Evolutionary conservation across 1,139 yeast species (phyloP), one percentile per base, ranked within the genome.

Genomic region (Nakaseomyces delphensis): DNA sequence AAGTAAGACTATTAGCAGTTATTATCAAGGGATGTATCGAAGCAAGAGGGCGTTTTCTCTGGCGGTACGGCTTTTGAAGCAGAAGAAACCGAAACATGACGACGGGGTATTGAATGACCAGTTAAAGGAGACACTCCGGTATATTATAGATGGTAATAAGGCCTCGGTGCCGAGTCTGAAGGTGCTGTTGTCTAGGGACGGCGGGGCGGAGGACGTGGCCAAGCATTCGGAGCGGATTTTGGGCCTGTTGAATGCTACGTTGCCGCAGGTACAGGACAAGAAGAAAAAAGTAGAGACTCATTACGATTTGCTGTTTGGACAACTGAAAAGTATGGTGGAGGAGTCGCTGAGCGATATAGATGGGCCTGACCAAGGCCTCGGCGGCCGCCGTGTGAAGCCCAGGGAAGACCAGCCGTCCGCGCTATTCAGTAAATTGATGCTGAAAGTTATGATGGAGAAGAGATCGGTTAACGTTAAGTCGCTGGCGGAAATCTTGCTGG

Each of bases 211-310:
- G 19, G 50, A 49, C 24, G 52, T 48, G 19, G 40, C 44, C 15
- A 36, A 47, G 32, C 57, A 56, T 40, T 55, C 57, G 7, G 55
- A 59, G 15, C 48, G 53, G 30, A 48, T 60, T 11, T 45, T 57
- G 15, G 51, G 53, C 25, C 42, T 57, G 9, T 41, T 60, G 32
- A 60, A 60, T 43, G 45, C 55, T 3, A 51, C 55, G 13, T 45
- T 60, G 33, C 61, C 62, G 1, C 52, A 53, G 25, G 53, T 52
- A 8, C 50, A 51, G n/a, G 33, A 40, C 7, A 48, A 50, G 27
- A 50, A 49, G 40, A 44, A 42, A 38, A 50, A 48, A 25, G 52
- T 56, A 8, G 53, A 57, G 20, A 48, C 48, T 1, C 63, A 60
- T 42, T 59, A 59, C 39, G 56, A 57, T 32, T 36, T 56, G 6